These are phyloP conservation scores for Trichoderma reesei DNA, from an alignment of 495 filamentous ascomycete species.

Conservation along the genomic window DNA sequence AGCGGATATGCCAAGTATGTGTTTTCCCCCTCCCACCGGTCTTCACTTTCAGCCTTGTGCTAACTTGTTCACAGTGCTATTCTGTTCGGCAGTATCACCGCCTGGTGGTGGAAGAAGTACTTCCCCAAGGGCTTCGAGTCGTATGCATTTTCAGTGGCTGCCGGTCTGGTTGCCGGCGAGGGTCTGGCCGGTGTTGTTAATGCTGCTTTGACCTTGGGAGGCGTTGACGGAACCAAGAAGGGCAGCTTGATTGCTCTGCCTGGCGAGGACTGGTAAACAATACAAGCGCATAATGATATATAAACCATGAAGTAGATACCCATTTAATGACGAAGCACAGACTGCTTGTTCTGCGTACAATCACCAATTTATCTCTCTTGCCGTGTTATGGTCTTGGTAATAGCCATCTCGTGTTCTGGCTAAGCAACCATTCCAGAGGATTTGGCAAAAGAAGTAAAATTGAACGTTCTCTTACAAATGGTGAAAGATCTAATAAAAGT, in stretches of 20 bases:
- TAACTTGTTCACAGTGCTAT: constrained; percentile 34
- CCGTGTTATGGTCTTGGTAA: no score
- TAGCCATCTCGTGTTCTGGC: no score
- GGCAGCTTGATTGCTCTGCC: background rate
- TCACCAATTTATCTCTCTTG: no score
- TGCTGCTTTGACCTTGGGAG: constrained; percentile 41
- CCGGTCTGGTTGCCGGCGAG: constrained; percentile 59
- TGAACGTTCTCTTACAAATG: no score
- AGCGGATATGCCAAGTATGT: constrained; percentile 9
- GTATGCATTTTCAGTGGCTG: constrained; percentile 57
- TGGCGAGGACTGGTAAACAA: constrained; percentile 16
- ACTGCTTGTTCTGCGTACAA: no score
- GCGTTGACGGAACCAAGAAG: background rate
- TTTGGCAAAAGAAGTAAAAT: no score
- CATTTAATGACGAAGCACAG: no score
- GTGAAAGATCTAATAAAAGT: no score
- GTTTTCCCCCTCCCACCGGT: background rate
- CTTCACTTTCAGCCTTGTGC: background rate
- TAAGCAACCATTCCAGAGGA: no score
- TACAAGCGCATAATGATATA: background rate
- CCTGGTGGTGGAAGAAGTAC: constrained; percentile 50
- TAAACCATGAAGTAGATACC: no score
- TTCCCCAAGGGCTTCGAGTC: constrained; percentile 46
- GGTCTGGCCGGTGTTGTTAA: constrained; percentile 55
- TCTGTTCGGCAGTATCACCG: constrained; percentile 46